Evolutionary conservation across 371 early-diverging fungal species (phyloP), one percentile per base, ranked within the genome.

Genomic region (Choanephora cucurbitarum): DNA sequence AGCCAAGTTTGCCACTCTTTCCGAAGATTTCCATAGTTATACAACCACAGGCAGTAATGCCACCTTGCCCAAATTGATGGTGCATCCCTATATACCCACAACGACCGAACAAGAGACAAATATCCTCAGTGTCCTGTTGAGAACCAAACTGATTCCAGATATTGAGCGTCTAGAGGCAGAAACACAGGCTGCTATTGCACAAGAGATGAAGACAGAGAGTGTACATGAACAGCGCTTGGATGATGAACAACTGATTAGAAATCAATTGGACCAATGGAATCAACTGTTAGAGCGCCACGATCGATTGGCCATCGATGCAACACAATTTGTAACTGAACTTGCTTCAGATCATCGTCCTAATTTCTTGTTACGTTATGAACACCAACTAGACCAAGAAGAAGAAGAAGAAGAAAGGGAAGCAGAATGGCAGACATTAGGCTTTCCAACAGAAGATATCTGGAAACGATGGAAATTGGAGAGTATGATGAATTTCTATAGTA

Each of bases 101-200:
- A 69, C 72, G 7, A 82, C 70, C 17, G 81, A 84, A 60, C 80
- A 81, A 28, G 84, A 86, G 48, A 82, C 83, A 34, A 81, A 78
- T 31, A 81, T 84, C 21, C 53, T 84, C 17, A 75, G 79, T 17
- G 80, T 86, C 5, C 63, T 86, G 22, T 61, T 86, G 19, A 80
- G 86, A 28, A 86, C 86, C 15, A 86, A 86, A 45, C 69, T 84
- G 49, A 81, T 82, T 62, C 86, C 86, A 23, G 86, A 84, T 47
- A 83, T 86, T 48, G 86, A 86, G 56, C 64, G 71, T 33, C 46
- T 81, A 37, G 84, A 84, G 49, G 77, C 73, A 49, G 71, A 72
- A 31, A 82, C 81, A 43, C 77, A 74, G 54, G 73, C 72, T 10
- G 76, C 79, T 5, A 66, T 83, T 9, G 74, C 73, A n/a, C 64